A percentile compares a stretch with the other conserved stretches of the same genome.
These are phyloP conservation scores for Setomelanomma holmii DNA, from an alignment of 2,329 filamentous ascomycete species.

Conservation along the genomic window DNA sequence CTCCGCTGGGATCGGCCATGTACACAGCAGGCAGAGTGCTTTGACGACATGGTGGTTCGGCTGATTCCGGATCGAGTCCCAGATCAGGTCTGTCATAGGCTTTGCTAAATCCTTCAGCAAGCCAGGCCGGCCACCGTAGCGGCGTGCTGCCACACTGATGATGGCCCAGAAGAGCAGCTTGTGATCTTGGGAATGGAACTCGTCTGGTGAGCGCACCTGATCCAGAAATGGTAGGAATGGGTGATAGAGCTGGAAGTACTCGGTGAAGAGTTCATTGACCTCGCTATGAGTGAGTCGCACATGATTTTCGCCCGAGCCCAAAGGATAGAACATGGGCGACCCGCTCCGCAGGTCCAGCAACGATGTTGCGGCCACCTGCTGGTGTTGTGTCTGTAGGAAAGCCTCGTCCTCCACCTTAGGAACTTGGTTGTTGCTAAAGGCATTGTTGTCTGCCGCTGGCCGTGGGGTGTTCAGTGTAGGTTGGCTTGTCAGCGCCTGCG, in stretches of 20 bases:
- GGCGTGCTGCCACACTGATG: slow-evolving; percentile 75
- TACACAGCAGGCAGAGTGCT: slow-evolving; percentile 78
- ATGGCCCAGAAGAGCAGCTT: slow-evolving; percentile 87
- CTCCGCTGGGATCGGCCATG: slow-evolving; percentile 83
- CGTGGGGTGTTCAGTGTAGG: slow-evolving; percentile 36
- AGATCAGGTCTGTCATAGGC: slow-evolving; percentile 73
- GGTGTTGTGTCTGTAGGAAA: slow-evolving; percentile 45
- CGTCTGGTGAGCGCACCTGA: slow-evolving; percentile 67
- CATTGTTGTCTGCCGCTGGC: slow-evolving; percentile 27
- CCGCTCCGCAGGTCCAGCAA: slow-evolving; percentile 53
- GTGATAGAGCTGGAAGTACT: slow-evolving; percentile 79
- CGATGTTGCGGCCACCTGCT: slow-evolving; percentile 48
- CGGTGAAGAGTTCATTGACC: slow-evolving; percentile 67
- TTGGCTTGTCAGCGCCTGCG: slow-evolving; percentile 43
- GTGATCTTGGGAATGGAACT: slow-evolving; percentile 78
- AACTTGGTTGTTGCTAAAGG: slow-evolving; percentile 26
- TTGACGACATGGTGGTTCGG: slow-evolving; percentile 83
- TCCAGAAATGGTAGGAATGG: slow-evolving; percentile 79
- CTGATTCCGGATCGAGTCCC: slow-evolving; percentile 79
- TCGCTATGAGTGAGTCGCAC: slow-evolving; percentile 53
- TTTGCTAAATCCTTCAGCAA: slow-evolving; percentile 72
- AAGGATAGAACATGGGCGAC: slow-evolving; percentile 66
- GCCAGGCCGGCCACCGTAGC: slow-evolving; percentile 68
- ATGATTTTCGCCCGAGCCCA: slow-evolving; percentile 53
- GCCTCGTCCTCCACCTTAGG: slow-evolving; percentile 43